A percentile compares a stretch with the other conserved stretches of the same genome.
Conservation (phyloP, 1,284 basidiomycete species). For the Thecaphora thlaspeos region DNA sequence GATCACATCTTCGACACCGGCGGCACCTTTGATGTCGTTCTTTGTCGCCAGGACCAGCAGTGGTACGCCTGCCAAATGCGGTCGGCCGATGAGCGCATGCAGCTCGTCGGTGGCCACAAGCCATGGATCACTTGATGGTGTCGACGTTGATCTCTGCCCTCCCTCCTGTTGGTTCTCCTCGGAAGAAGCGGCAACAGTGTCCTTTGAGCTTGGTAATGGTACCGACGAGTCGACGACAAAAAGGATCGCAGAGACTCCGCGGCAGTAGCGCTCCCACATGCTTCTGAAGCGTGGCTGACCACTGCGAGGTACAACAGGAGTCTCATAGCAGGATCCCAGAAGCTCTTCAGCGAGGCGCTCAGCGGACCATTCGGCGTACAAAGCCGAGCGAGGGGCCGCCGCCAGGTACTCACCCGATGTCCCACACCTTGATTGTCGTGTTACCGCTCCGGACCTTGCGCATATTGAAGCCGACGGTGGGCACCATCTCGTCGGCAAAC, state of each 20-base stretch:
- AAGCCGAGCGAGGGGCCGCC: too few species aligned
- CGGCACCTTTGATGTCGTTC: slow-evolving; percentile 80
- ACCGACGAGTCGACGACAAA: slow-evolving; percentile 62
- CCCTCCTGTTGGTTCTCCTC: slow-evolving; percentile 5
- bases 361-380: too few species aligned
- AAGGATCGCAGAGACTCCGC: slow-evolving; percentile 90
- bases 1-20: slow-evolving; percentile 82
- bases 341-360: too few species aligned
- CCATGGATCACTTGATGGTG: slow-evolving; percentile 21
- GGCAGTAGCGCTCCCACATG: slow-evolving; percentile 89
- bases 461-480: slow-evolving; percentile 89
- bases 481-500: slow-evolving; percentile 80
- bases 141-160: too few species aligned
- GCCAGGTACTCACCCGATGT: slow-evolving; percentile 71
- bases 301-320: too few species aligned
- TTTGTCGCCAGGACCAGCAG: slow-evolving; percentile 94
- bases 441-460: slow-evolving; percentile 76
- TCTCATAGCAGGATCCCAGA: too few species aligned
- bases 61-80: slow-evolving; percentile 75
- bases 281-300: slow-evolving; percentile 89
- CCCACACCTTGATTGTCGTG: slow-evolving; percentile 90
- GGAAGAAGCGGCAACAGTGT: background rate
- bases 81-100: slow-evolving; percentile 76
- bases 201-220: slow-evolving; percentile 16
- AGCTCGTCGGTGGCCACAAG: slow-evolving; percentile 79